Base-by-base conservation (phyloP, 2,329 filamentous ascomycete genomes). In the Penicillium sp. region DNA sequence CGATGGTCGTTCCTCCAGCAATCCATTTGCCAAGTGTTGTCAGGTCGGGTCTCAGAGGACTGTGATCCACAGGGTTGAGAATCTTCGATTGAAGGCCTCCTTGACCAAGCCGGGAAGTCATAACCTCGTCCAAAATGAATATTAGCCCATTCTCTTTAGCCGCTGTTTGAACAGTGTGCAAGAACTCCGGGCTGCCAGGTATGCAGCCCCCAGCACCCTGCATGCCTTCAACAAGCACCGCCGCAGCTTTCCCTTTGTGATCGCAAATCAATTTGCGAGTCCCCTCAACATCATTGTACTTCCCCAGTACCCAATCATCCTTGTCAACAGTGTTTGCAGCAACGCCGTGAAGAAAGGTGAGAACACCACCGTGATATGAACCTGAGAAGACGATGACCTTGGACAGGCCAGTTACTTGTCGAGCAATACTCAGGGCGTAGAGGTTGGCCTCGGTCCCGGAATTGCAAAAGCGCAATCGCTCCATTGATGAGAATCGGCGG, bases 61-160 rank as follows among this genome's bases (percentile, higher is more conserved):
- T 43, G 4, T 35, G 14, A 20, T 37, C 39, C 7, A 31, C 7
- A 17, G 52, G 52, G 28, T 22, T 35, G 1, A 45, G 8, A n/a
- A 54, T 35, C 22, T 3, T 45, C n/a, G 52, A 54, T 37, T 54
- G 52, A 37, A 62, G 6, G 2, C 60, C 62, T 3, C 57, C 52
- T 4, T 38, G 48, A n/a, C 31, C 49, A 31, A 90, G 73, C 2
- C 88, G 80, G 3, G 84, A 88, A 0, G 88, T 90, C 83, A 90
- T 88, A 5, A 91, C 88, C 73, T 91, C 89, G 69, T 91, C 89
- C 14, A 90, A 76, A 38, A 91, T 86, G 63, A 91, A 82, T 0
- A 91, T 59, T 0, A 84, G 84, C 1, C 82, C 83, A 0, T 78
- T 73, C 67, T 81, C 74, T 34, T 73, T 75, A 1, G 85, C 81